Base-by-base conservation (phyloP, 176 grass and related monocot species). In the Hsuehochloa calcarea region DNA sequence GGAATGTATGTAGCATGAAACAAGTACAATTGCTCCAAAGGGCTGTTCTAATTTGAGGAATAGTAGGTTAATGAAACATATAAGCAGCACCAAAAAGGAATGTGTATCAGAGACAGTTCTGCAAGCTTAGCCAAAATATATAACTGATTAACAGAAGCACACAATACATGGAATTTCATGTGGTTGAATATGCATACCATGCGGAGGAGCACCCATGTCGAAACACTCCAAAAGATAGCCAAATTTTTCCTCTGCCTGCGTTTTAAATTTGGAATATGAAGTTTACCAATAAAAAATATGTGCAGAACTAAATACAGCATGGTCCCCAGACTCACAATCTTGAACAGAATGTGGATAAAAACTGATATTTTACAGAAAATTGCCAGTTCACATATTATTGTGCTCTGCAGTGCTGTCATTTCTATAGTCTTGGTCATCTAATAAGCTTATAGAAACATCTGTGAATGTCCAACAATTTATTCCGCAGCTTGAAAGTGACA, bases 221-320 rank as follows among this genome's bases (percentile, higher is more conserved):
- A 99, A 88, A 78, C 86, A 99, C 83, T 99, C 93, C 72, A 99
- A 86, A 59, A 96, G 93, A 79, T 94, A 96, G 5, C 96, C 96
- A 78, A 98, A 98, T 83, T 98, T 98, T 61, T 98, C 96, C 88
- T 95, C 93, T 23, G 96, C 93, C 96, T 95, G 72, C 58, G 75
- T 72, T 23, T 3, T 59, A 81, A 69, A 74, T 22, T 72, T 45
- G 27, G 3, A 68, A 81, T 37, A 12, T 43, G 10, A 68, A 63
- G 43, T 65, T 73, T 26, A 41, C 56, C 2, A 3, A 34, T 25
- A 76, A 86, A 71, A 49, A 37, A 77, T 3, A 35, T 15, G 14
- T 34, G 68, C n/a, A 62, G 20, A 10, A 54, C 6, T 45, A 69
- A 50, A 68, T 79, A 62, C 51, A 68, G 16, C 38, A 92, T 50